These are phyloP conservation scores for Suillus subalutaceus DNA, from an alignment of 768 basidiomycete species.

Conservation along the genomic window DNA sequence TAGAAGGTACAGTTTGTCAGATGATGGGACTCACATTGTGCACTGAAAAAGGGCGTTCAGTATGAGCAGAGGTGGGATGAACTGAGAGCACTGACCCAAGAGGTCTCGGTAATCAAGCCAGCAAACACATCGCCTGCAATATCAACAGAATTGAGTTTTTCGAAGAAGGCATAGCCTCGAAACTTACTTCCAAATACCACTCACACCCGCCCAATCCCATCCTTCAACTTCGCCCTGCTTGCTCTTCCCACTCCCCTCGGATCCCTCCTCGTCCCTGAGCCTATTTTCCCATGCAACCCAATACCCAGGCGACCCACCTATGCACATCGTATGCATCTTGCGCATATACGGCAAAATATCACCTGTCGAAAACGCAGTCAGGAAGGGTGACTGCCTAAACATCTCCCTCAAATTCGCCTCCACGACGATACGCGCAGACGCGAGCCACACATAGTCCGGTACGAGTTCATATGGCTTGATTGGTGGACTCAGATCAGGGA, in stretches of 20 bases:
- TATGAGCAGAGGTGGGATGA: background rate
- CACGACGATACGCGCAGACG: slow-evolving; percentile 51
- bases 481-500: slow-evolving; percentile 22
- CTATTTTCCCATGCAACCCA: slow-evolving; percentile 34
- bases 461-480: slow-evolving; percentile 32
- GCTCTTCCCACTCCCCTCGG: background rate
- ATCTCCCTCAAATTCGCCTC: slow-evolving; percentile 53
- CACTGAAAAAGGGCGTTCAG: slow-evolving; percentile 25
- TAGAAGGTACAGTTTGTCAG: background rate
- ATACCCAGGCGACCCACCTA: slow-evolving; percentile 46
- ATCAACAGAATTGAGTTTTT: background rate
- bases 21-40: slow-evolving; percentile 37
- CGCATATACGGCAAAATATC: slow-evolving; percentile 33
- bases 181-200: slow-evolving; percentile 56
- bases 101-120: slow-evolving; percentile 63
- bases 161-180: background rate
- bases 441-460: slow-evolving; percentile 56
- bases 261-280: slow-evolving; percentile 2
- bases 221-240: slow-evolving; percentile 35
- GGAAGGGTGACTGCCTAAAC: slow-evolving; percentile 18
- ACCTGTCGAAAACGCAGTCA: background rate
- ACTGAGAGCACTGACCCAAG: slow-evolving; percentile 41
- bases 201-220: slow-evolving; percentile 64
- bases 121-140: slow-evolving; percentile 52
- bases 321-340: slow-evolving; percentile 39